A percentile compares a stretch with the other conserved stretches of the same genome.
These are phyloP conservation scores for Cryphonectria nitschkei DNA, from an alignment of 2,329 filamentous ascomycete genomes.

Conservation along the genomic window DNA sequence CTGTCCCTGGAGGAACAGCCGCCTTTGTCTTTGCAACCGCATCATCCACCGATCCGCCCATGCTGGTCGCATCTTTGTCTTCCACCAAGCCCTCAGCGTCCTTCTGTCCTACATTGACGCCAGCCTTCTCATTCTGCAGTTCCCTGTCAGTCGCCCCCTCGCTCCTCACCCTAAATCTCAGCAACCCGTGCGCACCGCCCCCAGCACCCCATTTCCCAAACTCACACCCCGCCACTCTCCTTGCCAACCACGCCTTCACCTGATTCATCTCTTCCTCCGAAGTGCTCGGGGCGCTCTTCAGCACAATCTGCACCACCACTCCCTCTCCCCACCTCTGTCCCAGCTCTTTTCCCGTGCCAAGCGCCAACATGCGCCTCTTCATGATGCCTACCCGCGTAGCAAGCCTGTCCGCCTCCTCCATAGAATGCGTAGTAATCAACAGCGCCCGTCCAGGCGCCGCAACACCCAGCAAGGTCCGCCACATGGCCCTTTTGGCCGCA, in stretches of 20 bases:
- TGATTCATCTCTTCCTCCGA: constrained; percentile 66
- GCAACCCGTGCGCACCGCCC: constrained; percentile 22
- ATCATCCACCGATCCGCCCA: neutral
- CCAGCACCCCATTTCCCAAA: constrained; percentile 53
- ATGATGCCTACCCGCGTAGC: constrained; percentile 85
- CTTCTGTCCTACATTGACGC: neutral
- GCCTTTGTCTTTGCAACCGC: constrained; percentile 3
- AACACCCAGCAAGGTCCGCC: constrained; percentile 73
- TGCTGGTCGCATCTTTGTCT: constrained; percentile 5
- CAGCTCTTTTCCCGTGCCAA: constrained; percentile 75
- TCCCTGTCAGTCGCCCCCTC: constrained; percentile 29
- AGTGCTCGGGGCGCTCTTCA: constrained; percentile 74
- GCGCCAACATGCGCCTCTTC: constrained; percentile 80
- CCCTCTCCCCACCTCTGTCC: constrained; percentile 76
- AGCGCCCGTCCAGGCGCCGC: constrained; percentile 74
- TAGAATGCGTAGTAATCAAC: constrained; percentile 87
- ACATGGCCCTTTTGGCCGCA: constrained; percentile 90
- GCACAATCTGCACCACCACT: constrained; percentile 81
- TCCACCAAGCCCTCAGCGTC: neutral
- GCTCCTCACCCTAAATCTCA: constrained; percentile 24
- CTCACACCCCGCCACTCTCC: constrained; percentile 64
- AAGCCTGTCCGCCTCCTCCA: constrained; percentile 93
- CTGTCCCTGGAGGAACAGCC: neutral
- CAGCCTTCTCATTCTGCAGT: neutral
- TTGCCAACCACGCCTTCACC: constrained; percentile 68